Evolutionary conservation across 208 protist genomes (phyloP).

Genomic region (Wallacemonas collosoma): DNA sequence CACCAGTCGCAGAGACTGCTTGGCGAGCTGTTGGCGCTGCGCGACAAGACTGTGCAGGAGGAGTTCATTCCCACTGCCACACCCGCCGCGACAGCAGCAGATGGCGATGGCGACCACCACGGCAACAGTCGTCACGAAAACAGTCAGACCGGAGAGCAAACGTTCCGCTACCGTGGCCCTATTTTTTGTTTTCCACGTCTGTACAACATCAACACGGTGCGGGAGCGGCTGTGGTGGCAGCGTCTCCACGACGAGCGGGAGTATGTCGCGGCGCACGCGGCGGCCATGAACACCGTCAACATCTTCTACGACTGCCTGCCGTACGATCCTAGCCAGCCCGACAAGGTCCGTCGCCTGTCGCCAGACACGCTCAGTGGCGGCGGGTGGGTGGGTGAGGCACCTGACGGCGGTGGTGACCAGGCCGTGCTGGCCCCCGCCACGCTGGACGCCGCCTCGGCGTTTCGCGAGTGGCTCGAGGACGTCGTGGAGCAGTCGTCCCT

Average conservation of each 20-base stretch:
- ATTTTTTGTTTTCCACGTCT: conserved; percentile 73
- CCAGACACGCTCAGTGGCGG: conserved; percentile 18
- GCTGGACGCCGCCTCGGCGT: conserved; percentile 40
- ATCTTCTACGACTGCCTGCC: conserved; percentile 77
- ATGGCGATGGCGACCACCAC: background rate
- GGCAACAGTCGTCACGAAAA: conserved; percentile 13
- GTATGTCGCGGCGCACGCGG: conserved; percentile 61
- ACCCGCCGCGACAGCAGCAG: background rate
- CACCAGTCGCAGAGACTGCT: conserved; percentile 35
- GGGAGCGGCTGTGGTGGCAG: conserved; percentile 67
- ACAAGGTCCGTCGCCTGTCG: conserved; percentile 10
- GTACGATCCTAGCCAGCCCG: conserved; percentile 27
- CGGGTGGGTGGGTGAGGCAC: conserved; percentile 60
- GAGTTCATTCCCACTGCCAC: conserved; percentile 61
- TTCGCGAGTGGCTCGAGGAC: conserved; percentile 77
- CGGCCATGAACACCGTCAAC: conserved; percentile 69
- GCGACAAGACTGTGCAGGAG: conserved; percentile 51
- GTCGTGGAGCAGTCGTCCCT: conserved; percentile 80
- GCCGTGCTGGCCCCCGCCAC: conserved; percentile 53
- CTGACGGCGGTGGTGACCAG: conserved; percentile 47
- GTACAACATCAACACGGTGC: conserved; percentile 62
- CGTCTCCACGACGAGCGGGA: conserved; percentile 52
- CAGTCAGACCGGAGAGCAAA: conserved; percentile 24
- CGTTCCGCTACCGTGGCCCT: conserved; percentile 69
- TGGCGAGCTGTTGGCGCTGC: conserved; percentile 45